Conservation (phyloP, 768 basidiomycete species). For the Rubroboletus pulcherrimus region DNA sequence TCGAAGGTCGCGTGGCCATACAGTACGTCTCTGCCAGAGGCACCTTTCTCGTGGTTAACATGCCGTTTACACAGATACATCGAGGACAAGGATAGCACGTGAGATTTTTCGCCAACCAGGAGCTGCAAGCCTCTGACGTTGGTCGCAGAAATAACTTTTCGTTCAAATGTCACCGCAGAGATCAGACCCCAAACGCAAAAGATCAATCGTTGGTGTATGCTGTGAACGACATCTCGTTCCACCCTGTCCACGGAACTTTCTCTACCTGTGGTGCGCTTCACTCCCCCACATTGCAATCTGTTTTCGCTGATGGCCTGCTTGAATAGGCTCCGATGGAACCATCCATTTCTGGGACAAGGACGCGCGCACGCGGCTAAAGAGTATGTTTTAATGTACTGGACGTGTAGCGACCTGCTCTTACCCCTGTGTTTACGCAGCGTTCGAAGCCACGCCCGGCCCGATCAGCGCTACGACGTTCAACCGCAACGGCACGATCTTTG, state of each 20-base stretch:
- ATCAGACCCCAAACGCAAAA: slow-evolving; percentile 51
- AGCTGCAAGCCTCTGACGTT: background rate
- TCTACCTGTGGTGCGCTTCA: slow-evolving; percentile 62
- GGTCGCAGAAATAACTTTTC: slow-evolving; percentile 69
- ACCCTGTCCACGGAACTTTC: slow-evolving; percentile 81
- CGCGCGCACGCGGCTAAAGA: slow-evolving; percentile 85
- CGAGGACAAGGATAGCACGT: slow-evolving; percentile 78
- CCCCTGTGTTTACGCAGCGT: slow-evolving; percentile 42
- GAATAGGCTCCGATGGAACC: slow-evolving; percentile 72
- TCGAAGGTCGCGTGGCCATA: slow-evolving; percentile 91
- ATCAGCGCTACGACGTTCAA: slow-evolving; percentile 83
- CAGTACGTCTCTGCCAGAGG: slow-evolving; percentile 59
- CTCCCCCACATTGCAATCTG: slow-evolving; percentile 20
- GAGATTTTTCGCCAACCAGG: slow-evolving; percentile 21
- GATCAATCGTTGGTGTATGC: slow-evolving; percentile 72
- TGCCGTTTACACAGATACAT: slow-evolving; percentile 55
- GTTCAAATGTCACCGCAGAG: slow-evolving; percentile 78
- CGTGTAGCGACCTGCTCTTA: background rate
- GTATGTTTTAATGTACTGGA: slow-evolving; percentile 36
- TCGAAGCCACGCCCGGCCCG: slow-evolving; percentile 71
- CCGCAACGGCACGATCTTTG: slow-evolving; percentile 83
- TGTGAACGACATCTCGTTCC: slow-evolving; percentile 85
- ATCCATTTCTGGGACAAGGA: slow-evolving; percentile 97
- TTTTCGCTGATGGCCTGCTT: slow-evolving; percentile 7
- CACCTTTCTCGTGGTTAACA: background rate